These are phyloP conservation scores for Emericellopsis cladophorae DNA, from an alignment of 2,329 filamentous ascomycete genomes.

Conservation along the genomic window DNA sequence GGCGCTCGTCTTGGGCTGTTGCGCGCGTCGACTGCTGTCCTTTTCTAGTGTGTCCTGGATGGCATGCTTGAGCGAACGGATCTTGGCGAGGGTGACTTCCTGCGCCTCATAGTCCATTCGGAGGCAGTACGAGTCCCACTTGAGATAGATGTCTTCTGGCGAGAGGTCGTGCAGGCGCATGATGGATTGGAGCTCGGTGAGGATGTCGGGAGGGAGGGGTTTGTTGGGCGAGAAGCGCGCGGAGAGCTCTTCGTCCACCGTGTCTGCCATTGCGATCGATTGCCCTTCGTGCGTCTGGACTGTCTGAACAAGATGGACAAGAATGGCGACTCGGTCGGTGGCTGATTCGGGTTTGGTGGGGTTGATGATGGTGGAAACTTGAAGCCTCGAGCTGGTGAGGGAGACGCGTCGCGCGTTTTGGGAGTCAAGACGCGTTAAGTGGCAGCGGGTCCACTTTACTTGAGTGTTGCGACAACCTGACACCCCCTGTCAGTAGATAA, in stretches of 20 bases:
- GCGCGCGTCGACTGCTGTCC: conserved; percentile 49
- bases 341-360: background rate
- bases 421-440: too few species aligned
- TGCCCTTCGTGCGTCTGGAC: too few species aligned
- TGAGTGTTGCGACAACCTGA: too few species aligned
- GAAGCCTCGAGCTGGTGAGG: too few species aligned
- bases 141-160: conserved; percentile 84
- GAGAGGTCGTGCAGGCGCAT: conserved; percentile 71
- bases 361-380: background rate
- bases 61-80: conserved; percentile 72
- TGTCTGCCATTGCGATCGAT: conserved; percentile 18
- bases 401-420: too few species aligned
- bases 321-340: too few species aligned
- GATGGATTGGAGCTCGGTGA: conserved; percentile 74
- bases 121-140: conserved; percentile 97
- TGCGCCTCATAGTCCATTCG: conserved; percentile 80
- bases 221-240: conserved; percentile 21
- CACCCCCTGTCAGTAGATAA: too few species aligned
- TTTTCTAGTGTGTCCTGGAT: conserved; percentile 76
- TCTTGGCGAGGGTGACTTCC: conserved; percentile 51
- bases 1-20: conserved; percentile 46
- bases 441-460: too few species aligned
- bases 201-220: conserved; percentile 61
- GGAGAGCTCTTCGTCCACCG: conserved; percentile 15
- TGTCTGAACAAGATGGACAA: too few species aligned